Conservation (phyloP, 306 rosid species). For the Fragaria nilgerrensis region DNA sequence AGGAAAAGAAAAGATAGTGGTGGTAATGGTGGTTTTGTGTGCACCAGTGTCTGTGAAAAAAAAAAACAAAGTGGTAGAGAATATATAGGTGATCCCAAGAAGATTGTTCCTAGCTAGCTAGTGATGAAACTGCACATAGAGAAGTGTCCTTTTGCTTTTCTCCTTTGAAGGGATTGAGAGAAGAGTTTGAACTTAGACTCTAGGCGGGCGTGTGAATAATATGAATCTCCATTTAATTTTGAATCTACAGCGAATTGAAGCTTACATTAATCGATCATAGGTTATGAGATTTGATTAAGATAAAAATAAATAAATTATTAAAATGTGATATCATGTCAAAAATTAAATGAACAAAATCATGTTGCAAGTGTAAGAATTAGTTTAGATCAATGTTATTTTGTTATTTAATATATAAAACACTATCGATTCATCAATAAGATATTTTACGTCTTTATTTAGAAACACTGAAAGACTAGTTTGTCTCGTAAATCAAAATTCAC, state of each 20-base stretch:
- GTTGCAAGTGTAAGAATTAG: too few species aligned
- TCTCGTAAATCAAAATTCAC: too few species aligned
- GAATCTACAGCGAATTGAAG: neutral
- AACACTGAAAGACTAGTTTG: too few species aligned
- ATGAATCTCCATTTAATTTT: neutral
- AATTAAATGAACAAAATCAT: too few species aligned
- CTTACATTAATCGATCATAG: too few species aligned
- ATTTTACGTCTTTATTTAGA: too few species aligned
- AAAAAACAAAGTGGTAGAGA: constrained; percentile 40
- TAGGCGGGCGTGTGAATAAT: neutral
- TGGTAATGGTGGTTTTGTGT: constrained; percentile 23
- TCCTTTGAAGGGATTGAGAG: constrained; percentile 1
- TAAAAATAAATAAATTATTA: too few species aligned
- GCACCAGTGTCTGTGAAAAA: constrained; percentile 27
- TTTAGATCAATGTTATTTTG: too few species aligned
- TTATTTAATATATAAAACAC: too few species aligned
- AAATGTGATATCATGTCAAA: too few species aligned
- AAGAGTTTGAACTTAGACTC: neutral
- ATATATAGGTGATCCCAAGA: constrained; percentile 77
- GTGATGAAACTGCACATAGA: neutral
- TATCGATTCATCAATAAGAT: too few species aligned
- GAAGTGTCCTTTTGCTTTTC: constrained; percentile 33
- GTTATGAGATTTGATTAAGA: too few species aligned
- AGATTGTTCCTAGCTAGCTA: constrained; percentile 41
- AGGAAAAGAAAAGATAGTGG: constrained; percentile 51